These are phyloP conservation scores for Bretziella fagacearum DNA, from an alignment of 2,329 filamentous ascomycete species.

Conservation along the genomic window DNA sequence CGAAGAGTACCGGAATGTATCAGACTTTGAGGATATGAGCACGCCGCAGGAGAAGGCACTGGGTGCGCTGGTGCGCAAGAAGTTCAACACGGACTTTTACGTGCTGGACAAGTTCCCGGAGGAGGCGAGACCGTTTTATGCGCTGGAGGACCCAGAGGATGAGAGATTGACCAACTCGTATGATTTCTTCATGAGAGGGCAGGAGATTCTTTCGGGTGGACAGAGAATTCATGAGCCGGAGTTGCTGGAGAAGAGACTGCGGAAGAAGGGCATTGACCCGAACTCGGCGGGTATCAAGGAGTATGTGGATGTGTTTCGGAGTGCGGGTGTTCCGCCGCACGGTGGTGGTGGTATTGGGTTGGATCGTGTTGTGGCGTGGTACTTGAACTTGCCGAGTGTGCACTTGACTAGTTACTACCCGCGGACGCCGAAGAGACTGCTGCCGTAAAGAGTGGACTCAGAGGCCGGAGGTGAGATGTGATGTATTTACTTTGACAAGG, in stretches of 20 bases:
- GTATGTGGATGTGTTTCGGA: conserved; percentile 66
- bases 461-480: neutral
- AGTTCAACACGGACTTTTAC: conserved; percentile 93
- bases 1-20: conserved; percentile 47
- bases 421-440: conserved; percentile 41
- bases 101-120: conserved; percentile 93
- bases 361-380: conserved; percentile 65
- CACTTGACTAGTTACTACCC: conserved; percentile 42
- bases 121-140: conserved; percentile 77
- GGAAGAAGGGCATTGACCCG: conserved; percentile 65
- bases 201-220: conserved; percentile 83
- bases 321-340: conserved; percentile 75
- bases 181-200: conserved; percentile 82
- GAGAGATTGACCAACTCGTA: conserved; percentile 48
- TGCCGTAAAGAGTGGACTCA: conserved; percentile 26
- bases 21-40: conserved; percentile 61
- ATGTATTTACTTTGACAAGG: too few species aligned
- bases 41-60: conserved; percentile 80
- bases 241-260: conserved; percentile 62
- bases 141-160: conserved; percentile 57
- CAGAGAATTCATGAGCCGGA: conserved; percentile 75
- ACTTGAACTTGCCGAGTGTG: conserved; percentile 40
- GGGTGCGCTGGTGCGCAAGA: conserved; percentile 67
- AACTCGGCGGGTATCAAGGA: conserved; percentile 61
- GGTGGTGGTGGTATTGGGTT: conserved; percentile 80